Percentiles rank a stretch among this genome's conserved stretches.
Evolutionary conservation across 2,329 filamentous ascomycete genomes (phyloP).

Genomic region (Penicillium sp.): DNA sequence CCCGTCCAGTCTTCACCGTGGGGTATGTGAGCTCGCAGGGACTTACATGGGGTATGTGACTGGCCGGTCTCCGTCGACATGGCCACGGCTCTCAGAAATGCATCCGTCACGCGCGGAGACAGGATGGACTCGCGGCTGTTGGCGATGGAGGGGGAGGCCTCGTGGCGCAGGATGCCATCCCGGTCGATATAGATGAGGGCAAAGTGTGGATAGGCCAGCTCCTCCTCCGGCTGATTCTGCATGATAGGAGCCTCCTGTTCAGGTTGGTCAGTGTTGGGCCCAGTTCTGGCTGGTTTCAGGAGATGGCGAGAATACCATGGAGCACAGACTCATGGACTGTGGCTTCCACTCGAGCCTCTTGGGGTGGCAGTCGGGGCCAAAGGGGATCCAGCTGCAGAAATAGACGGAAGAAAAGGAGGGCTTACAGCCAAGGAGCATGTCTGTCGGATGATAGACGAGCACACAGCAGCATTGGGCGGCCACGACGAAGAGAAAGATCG

Average conservation of each 20-base stretch:
- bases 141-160: slow-evolving; percentile 31
- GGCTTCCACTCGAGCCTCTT: slow-evolving; percentile 7
- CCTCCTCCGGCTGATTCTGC: slow-evolving; percentile 23
- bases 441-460: slow-evolving; percentile 4
- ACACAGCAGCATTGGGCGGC: slow-evolving; percentile 6
- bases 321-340: slow-evolving; percentile 4
- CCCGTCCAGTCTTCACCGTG: too few species aligned
- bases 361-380: neutral
- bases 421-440: slow-evolving; percentile 17
- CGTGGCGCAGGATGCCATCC: slow-evolving; percentile 31
- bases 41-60: slow-evolving; percentile 22
- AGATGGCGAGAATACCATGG: slow-evolving; percentile 14
- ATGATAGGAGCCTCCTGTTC: too few species aligned
- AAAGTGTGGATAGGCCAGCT: slow-evolving; percentile 28
- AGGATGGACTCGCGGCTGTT: slow-evolving; percentile 28
- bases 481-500: slow-evolving; percentile 3
- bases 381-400: slow-evolving; percentile 7
- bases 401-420: slow-evolving; percentile 10
- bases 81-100: slow-evolving; percentile 32
- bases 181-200: slow-evolving; percentile 34
- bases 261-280: too few species aligned
- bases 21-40: slow-evolving; percentile 3
- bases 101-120: slow-evolving; percentile 29
- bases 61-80: slow-evolving; percentile 22
- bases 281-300: too few species aligned